These are phyloP conservation scores for Rhizoclosmatium sp. DNA, from an alignment of 192 early-diverging fungal species.

Conservation along the genomic window DNA sequence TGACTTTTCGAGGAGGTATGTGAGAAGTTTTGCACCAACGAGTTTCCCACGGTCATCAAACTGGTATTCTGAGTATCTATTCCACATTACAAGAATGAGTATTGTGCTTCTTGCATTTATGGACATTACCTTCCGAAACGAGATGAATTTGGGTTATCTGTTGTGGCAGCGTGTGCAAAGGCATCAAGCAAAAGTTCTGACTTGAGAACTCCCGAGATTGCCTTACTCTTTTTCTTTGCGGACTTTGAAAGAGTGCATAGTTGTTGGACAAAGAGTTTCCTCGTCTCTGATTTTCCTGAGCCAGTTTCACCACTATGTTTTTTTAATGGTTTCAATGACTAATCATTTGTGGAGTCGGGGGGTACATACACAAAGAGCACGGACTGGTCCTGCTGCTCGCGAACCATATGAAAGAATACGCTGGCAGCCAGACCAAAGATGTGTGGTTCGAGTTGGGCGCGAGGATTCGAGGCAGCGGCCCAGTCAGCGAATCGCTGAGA, in stretches of 20 bases:
- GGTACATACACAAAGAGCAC: conserved; percentile 84
- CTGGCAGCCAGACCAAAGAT: conserved; percentile 83
- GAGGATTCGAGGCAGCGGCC: not conserved
- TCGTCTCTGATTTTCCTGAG: conserved; percentile 83
- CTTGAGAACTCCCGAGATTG: conserved; percentile 76
- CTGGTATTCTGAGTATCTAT: conserved; percentile 87
- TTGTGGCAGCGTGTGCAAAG: conserved; percentile 77
- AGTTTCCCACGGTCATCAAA: conserved; percentile 86
- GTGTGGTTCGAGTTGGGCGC: conserved; percentile 64
- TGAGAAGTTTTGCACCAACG: conserved; percentile 79
- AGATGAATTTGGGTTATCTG: conserved; percentile 71
- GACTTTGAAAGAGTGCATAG: conserved; percentile 77
- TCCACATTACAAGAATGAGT: too few species aligned
- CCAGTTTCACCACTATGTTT: conserved; percentile 80
- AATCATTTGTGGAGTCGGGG: not conserved
- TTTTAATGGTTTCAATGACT: conserved; percentile 16
- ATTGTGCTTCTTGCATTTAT: too few species aligned
- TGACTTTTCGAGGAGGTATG: conserved; percentile 88
- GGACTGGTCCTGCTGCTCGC: conserved; percentile 90
- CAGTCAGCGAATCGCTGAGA: not conserved
- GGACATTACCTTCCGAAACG: conserved; percentile 58
- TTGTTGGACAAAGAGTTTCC: conserved; percentile 74
- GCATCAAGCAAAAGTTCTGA: conserved; percentile 78
- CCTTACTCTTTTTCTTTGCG: conserved; percentile 78
- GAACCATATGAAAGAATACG: conserved; percentile 88